Evolutionary conservation across 345 rosid species (phyloP), one percentile per base, ranked within the genome.

Genomic region (Brassica rapa): DNA sequence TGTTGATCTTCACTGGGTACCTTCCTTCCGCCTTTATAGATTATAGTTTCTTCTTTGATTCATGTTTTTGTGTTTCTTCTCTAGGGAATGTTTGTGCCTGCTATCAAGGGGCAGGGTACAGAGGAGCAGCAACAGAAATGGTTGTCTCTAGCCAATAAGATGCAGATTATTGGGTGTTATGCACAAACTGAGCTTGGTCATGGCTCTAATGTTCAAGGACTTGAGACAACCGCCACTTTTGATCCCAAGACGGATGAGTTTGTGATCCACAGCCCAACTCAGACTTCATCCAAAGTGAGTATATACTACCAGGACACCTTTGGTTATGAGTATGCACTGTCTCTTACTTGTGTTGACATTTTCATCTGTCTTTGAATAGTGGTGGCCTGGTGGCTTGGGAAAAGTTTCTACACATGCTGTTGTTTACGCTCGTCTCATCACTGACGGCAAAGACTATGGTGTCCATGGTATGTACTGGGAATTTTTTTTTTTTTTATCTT

Each of bases 301-400:
- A 35, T 8, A 35, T 32, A 35, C 9, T 5, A 32, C 8, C 3
- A 29, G 32, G 32, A 1, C 37, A 5, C 6, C 10, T 8, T 35
- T 35, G 11, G 9, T 35, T 35, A 1, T 35, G 41, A 35, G 41
- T 7, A 11, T 76, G 32, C 37, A 66, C 3, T 1, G 8, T 19
- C 29, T 33, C 27, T 49, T 32, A 63, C 23, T 74, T 62, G 23
- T 67, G 25, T 60, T 29, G 43, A 65, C 23, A 3, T 71, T 73
- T 62, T 77, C 32, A 9, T 68, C 16, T 37, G 59, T 66, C 4
- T 23, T 65, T 77, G 72, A 77, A 78, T 49, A 96, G 99, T 93
- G 99, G 99, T 96, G 99, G 99, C 99, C 98, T 71, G 99, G 99
- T 82, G 99, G 99, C 53, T 72, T 96, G 83, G 99, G 99, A 70